Conservation (phyloP, 202 grass and related monocot genomes). For the Schoenoplectus triqueter region DNA sequence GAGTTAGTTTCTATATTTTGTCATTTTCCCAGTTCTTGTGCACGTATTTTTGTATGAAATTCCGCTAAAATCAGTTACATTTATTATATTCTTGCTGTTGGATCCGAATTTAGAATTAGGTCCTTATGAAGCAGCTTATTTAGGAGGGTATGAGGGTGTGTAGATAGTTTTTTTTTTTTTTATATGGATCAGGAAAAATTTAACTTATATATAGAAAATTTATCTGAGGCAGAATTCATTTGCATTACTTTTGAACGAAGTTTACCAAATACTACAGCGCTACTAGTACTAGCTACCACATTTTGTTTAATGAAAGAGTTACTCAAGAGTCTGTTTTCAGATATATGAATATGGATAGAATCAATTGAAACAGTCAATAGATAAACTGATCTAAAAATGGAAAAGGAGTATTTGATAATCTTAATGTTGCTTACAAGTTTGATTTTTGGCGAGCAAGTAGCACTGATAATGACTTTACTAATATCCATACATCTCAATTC, state of each 20-base stretch:
- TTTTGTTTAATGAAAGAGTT: slow-evolving; percentile 13
- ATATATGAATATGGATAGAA: neutral
- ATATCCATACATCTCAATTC: neutral
- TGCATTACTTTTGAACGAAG: too few species aligned
- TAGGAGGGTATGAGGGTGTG: neutral
- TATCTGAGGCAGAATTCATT: too few species aligned
- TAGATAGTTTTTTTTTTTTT: neutral
- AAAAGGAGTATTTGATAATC: slow-evolving; percentile 19
- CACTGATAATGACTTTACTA: slow-evolving; percentile 9
- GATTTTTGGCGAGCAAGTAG: neutral
- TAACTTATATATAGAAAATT: too few species aligned
- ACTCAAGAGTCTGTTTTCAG: neutral
- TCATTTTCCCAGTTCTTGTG: neutral
- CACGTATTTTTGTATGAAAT: neutral
- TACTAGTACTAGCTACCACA: neutral
- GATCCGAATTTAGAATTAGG: neutral
- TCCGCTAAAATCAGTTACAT: neutral
- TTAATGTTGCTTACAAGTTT: slow-evolving; percentile 23
- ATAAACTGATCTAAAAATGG: neutral
- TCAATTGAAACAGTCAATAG: neutral
- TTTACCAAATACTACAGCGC: too few species aligned
- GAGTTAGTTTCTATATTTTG: slow-evolving; percentile 3
- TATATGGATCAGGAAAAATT: too few species aligned
- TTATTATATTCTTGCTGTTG: neutral
- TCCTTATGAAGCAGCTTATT: neutral